Evolutionary conservation across 176 grass and related monocot species (phyloP), one percentile per base, ranked within the genome.

Genomic region (Lolium multiflorum): DNA sequence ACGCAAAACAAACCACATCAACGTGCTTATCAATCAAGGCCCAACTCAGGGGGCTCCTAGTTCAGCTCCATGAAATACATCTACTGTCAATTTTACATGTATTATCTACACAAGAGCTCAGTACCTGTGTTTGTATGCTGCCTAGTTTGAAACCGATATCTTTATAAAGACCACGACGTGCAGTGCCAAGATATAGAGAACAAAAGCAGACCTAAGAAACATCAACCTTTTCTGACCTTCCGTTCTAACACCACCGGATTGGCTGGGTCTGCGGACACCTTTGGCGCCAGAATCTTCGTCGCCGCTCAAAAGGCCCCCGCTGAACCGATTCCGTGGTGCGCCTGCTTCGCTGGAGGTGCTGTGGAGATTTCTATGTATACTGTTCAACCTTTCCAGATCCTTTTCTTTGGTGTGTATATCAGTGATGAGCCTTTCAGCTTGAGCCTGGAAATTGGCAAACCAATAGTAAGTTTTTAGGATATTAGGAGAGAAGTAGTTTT

Each of bases 151-250:
- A 54, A 95, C 92, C n/a, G 93, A 95, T 61, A 98, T 90, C 87
- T 91, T 98, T 82, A 98, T 76, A 25, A 98, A 98, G 65, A 98
- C 93, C 7, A 98, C 41, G 9, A 98, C 38, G 72, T 95, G 96
- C 59, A 98, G 96, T 72, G 89, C 86, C 82, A 98, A 89, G 81
- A 95, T 89, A 64, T 95, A 98, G 72, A 98, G 58, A 81, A 98
- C 83, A 85, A 98, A 90, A 37, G 95, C 91, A 46, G 89, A 95
- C 83, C 93, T 89, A 85, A 98, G 85, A 87, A 95, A 65, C 89
- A 98, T 92, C 18, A 89, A 48, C 81, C 92, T 92, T 57, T 92
- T 89, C 47, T 82, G 87, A 81, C 83, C 87, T 83, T 98, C 93
- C 43, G 84, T 81, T 90, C 93, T 88, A 61, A 55, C 16, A 31